Percentiles rank a stretch among this genome's conserved stretches.
Evolutionary conservation across 2,329 filamentous ascomycete species (phyloP).

Genomic region (Cyphellophora attinorum): DNA sequence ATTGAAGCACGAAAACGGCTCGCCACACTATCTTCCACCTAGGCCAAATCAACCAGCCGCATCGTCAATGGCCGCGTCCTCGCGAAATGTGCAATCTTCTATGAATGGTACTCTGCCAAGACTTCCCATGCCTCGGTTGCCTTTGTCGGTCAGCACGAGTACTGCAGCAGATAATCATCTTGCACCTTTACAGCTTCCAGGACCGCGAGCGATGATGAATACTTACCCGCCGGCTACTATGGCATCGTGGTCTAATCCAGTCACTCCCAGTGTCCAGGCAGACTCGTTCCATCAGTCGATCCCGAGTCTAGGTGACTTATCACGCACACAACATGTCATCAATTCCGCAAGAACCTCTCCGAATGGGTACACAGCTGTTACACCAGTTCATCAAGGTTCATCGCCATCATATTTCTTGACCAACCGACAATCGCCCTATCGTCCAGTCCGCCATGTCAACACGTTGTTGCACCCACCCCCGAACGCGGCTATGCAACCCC

Average conservation of each 20-base stretch:
- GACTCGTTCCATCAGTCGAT: slow-evolving; percentile 23
- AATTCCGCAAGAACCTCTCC: slow-evolving; percentile 56
- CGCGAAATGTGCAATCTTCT: background rate
- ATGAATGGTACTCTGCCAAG: slow-evolving; percentile 10
- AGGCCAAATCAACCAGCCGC: slow-evolving; percentile 5
- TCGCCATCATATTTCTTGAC: slow-evolving; percentile 83
- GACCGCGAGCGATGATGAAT: slow-evolving; percentile 60
- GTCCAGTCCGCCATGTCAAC: slow-evolving; percentile 79
- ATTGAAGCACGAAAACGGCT: slow-evolving; percentile 1
- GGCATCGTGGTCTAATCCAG: slow-evolving; percentile 37
- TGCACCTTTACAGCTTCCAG: slow-evolving; percentile 25
- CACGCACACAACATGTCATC: slow-evolving; percentile 6
- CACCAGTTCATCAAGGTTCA: slow-evolving; percentile 55
- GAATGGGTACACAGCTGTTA: slow-evolving; percentile 50
- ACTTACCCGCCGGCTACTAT: slow-evolving; percentile 56
- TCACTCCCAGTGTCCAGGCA: slow-evolving; percentile 27
- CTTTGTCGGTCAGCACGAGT: slow-evolving; percentile 3
- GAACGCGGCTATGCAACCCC: slow-evolving; percentile 66
- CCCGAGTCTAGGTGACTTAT: slow-evolving; percentile 10
- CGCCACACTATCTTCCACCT: slow-evolving; percentile 10
- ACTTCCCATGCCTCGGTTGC: slow-evolving; percentile 10
- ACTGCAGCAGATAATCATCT: slow-evolving; percentile 3
- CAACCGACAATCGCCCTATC: slow-evolving; percentile 84
- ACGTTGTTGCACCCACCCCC: slow-evolving; percentile 85
- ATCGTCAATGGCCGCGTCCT: background rate